Percentiles rank a stretch among this genome's conserved stretches.
phyloP scores from a whole-genome alignment of 306 rosid species.

The Albizia julibrissin region DNA sequence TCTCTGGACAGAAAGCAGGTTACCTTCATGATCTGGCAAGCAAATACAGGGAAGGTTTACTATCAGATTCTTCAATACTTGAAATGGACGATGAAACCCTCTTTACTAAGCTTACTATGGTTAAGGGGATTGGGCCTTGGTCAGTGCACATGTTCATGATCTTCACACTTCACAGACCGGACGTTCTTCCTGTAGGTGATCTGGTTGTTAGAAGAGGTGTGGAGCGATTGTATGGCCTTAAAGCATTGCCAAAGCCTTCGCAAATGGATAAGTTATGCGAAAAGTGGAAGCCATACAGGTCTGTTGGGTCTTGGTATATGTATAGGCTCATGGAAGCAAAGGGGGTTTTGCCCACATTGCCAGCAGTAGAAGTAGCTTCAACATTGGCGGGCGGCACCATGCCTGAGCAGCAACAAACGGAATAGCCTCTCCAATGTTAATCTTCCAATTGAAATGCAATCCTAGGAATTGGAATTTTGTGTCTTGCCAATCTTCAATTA shows the following conservation, averaged over 20 bases:
- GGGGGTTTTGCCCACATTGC: constrained; percentile 28
- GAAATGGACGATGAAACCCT: constrained; percentile 75
- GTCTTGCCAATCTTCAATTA: background rate
- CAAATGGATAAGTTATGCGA: constrained; percentile 67
- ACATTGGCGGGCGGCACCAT: background rate
- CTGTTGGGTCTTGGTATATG: constrained; percentile 85
- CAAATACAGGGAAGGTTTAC: constrained; percentile 50
- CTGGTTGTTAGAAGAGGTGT: constrained; percentile 78
- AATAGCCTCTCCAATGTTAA: background rate
- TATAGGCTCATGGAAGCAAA: constrained; percentile 72
- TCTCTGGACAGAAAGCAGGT: constrained; percentile 71
- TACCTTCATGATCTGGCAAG: constrained; percentile 67
- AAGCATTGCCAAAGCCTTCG: constrained; percentile 58
- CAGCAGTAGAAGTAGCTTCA: background rate
- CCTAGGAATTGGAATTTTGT: background rate
- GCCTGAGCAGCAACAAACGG: background rate
- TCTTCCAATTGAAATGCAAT: background rate
- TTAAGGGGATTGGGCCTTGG: constrained; percentile 86
- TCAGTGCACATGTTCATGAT: constrained; percentile 93
- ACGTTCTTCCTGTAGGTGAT: constrained; percentile 80
- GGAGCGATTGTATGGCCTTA: constrained; percentile 62
- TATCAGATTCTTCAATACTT: constrained; percentile 57
- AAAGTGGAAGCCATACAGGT: constrained; percentile 80
- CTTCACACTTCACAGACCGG: constrained; percentile 68
- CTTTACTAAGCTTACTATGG: constrained; percentile 45